Percentiles rank a stretch among this genome's conserved stretches.
Evolutionary conservation across 345 rosid genomes (phyloP).

Genomic region (Fremontodendron californicum): DNA sequence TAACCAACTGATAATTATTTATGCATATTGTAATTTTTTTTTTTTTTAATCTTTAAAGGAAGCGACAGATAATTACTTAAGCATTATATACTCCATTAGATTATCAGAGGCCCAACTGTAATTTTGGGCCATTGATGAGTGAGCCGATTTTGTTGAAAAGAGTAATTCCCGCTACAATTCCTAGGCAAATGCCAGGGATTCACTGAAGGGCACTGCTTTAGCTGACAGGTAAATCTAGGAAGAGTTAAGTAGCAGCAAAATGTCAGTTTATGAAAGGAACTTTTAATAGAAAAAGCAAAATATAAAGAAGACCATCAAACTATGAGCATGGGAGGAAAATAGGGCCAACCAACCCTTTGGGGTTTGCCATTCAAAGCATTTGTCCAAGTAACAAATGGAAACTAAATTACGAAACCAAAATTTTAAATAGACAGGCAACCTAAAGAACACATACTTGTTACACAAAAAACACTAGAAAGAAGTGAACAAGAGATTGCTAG

Average conservation of each 20-base stretch:
- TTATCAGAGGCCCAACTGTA: no score
- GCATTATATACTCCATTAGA: no score
- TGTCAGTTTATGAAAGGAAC: not conserved
- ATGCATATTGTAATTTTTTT: no score
- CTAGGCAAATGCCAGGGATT: not conserved
- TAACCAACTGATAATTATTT: no score
- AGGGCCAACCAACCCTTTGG: slow-evolving; percentile 8
- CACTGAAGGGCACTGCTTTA: not conserved
- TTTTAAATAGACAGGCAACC: not conserved
- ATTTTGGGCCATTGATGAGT: no score
- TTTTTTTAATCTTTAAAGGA: no score
- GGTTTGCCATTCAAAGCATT: slow-evolving; percentile 9
- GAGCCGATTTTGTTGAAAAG: no score
- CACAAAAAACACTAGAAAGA: not conserved
- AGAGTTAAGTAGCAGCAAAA: not conserved
- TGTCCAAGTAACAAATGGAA: slow-evolving; percentile 12
- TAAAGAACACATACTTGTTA: slow-evolving; percentile 6
- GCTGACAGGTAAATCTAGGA: not conserved
- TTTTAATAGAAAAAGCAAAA: not conserved
- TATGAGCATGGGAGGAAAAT: slow-evolving; percentile 1
- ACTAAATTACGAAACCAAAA: not conserved
- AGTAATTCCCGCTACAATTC: not conserved
- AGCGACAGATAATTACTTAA: no score
- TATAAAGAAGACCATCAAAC: not conserved
- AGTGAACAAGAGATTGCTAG: not conserved